Evolutionary conservation across 1,139 yeast species (phyloP), one percentile per base, ranked within the genome.

Genomic region (Yamadazyma mexicana): DNA sequence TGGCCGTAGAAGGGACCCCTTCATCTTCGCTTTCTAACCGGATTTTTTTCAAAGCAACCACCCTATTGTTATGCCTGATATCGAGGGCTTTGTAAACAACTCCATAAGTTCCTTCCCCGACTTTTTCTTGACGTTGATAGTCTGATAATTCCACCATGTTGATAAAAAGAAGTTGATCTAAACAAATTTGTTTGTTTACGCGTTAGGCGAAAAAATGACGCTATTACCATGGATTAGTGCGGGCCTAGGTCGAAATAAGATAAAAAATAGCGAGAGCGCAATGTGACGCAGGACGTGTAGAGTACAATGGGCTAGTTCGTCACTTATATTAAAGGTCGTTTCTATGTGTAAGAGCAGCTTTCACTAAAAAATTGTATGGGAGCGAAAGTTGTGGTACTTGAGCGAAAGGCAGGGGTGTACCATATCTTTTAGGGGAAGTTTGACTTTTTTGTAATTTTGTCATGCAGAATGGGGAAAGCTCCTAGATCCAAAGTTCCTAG

Each of bases 101-200:
- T 48, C 98, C 99, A 59, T 92, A 92, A 3, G 99, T 92, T 41
- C 92, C 98, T 69, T 94, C 99, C 32, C 99, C 99, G 36, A 92
- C 88, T 64, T 92, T 92, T 64, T 92, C 98, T 51, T 92, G 81
- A 58, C 95, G 87, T 60, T 89, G 95, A 62, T 86, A 91, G 60
- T 89, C 95, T 30, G 91, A 81, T 50, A 89, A 71, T 57, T 89
- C 97, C 40, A 86, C 92, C 91, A 87, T 87, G 17, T 27, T 27
- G 16, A 14, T 27, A 7, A n/a, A n/a, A n/a, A n/a, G n/a, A n/a
- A 27, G 9, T 14, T 27, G 22, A 20, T 20, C 22, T 20, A 20
- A 20, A 20, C 22, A 20, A 15, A 15, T 12, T 12, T 17, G 32
- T 18, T 30, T 30, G 32, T 34, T 27, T 34, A 34, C 36, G 36